Percentiles rank a stretch among this genome's conserved stretches.
Conservation (phyloP, 148 eudicot genomes). For the Vaccinium darrowii region DNA sequence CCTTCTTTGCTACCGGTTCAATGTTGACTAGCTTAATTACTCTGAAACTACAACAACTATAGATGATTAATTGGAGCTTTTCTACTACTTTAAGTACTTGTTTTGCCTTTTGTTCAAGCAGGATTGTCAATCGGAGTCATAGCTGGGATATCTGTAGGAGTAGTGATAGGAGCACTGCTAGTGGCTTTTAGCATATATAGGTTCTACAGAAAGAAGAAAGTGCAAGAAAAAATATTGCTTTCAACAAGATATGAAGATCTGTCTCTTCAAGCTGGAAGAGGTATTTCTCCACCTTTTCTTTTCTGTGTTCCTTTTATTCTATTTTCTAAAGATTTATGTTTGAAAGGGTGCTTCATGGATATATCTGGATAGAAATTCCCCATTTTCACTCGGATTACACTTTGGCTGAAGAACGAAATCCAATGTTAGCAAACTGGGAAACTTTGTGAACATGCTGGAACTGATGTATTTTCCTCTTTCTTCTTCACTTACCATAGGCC, state of each 20-base stretch:
- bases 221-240: neutral
- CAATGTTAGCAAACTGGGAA: neutral
- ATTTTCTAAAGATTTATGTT: neutral
- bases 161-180: slow-evolving; percentile 13
- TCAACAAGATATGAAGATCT: slow-evolving; percentile 15
- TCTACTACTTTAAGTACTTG: slow-evolving; percentile 6
- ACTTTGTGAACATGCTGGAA: neutral
- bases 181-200: slow-evolving; percentile 11
- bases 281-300: neutral
- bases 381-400: neutral
- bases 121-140: slow-evolving; percentile 19
- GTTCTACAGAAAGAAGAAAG: slow-evolving; percentile 21
- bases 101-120: slow-evolving; percentile 9
- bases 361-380: neutral
- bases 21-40: slow-evolving; percentile 10
- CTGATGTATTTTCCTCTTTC: slow-evolving; percentile 53
- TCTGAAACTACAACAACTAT: neutral
- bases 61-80: neutral
- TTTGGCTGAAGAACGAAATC: neutral
- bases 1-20: slow-evolving; percentile 27
- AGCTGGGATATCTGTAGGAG: slow-evolving; percentile 25
- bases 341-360: neutral
- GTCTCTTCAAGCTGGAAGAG: neutral
- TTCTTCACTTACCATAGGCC: slow-evolving; percentile 31
- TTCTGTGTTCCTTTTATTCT: neutral